These are phyloP conservation scores for Pseudocercospora eumusae DNA, from an alignment of 2,329 filamentous ascomycete species.

Conservation along the genomic window DNA sequence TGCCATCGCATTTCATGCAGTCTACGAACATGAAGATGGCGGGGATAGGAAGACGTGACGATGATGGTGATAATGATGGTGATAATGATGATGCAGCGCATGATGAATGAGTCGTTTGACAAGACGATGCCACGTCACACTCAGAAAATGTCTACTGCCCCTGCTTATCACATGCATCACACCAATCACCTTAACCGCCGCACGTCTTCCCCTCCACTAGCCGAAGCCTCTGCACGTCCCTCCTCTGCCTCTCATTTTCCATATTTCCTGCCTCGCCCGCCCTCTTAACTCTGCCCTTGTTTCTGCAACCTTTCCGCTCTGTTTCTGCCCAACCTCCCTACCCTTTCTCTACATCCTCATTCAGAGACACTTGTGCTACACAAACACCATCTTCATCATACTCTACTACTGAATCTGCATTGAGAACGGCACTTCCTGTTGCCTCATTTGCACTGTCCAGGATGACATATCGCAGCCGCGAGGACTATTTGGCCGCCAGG, in stretches of 20 bases:
- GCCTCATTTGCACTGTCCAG: slow-evolving; percentile 30
- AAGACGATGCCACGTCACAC: slow-evolving; percentile 19
- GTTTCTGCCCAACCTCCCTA: slow-evolving; percentile 26
- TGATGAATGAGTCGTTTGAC: slow-evolving; percentile 16
- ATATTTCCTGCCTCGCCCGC: slow-evolving; percentile 17
- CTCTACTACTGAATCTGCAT: too few species aligned
- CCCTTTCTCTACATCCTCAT: slow-evolving; percentile 13
- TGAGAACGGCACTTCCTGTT: slow-evolving; percentile 13
- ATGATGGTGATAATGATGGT: too few species aligned
- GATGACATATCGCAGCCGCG: slow-evolving; percentile 43
- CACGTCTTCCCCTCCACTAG: slow-evolving; percentile 13
- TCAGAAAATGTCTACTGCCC: slow-evolving; percentile 4
- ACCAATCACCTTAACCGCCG: slow-evolving; percentile 15
- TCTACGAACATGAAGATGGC: background rate
- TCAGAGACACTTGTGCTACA: background rate
- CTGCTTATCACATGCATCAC: slow-evolving; percentile 12
- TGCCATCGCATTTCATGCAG: background rate
- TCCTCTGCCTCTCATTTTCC: slow-evolving; percentile 9
- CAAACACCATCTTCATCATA: too few species aligned
- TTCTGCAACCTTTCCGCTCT: slow-evolving; percentile 22
- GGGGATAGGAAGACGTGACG: slow-evolving; percentile 12
- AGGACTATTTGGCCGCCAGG: slow-evolving; percentile 42
- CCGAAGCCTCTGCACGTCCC: slow-evolving; percentile 12
- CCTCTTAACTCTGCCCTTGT: slow-evolving; percentile 1
- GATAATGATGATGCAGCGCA: background rate